A percentile compares a stretch with the other conserved stretches of the same genome.
Conservation (phyloP, 1,139 yeast species). For the Trichomonascaceae sp. region DNA sequence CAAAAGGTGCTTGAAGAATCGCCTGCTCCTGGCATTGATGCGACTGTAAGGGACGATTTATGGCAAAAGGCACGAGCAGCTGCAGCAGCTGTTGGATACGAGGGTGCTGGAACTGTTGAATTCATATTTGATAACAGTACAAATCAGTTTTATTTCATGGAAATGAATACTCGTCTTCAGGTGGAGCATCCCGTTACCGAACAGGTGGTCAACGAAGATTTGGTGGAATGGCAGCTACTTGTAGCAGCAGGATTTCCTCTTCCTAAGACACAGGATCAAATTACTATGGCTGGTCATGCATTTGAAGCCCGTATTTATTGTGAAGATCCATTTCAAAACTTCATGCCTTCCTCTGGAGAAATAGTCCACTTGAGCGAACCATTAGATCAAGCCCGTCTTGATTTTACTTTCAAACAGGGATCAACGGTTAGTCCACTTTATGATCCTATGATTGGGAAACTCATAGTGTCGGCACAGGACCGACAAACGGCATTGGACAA, state of each 20-base stretch:
- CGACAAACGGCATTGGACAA: constrained; percentile 31
- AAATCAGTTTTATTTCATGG: constrained; percentile 55
- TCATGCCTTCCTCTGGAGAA: constrained; percentile 30
- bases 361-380: constrained; percentile 18
- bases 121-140: constrained; percentile 53
- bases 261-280: constrained; percentile 30
- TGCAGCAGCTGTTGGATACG: constrained; percentile 49
- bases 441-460: constrained; percentile 35
- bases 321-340: constrained; percentile 32
- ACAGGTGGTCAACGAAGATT: constrained; percentile 87
- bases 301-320: constrained; percentile 34
- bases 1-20: constrained; percentile 47
- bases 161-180: constrained; percentile 58
- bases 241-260: constrained; percentile 40
- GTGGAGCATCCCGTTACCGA: constrained; percentile 64
- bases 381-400: constrained; percentile 25
- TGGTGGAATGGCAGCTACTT: constrained; percentile 80
- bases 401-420: constrained; percentile 28
- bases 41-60: constrained; percentile 37
- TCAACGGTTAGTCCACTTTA: constrained; percentile 31
- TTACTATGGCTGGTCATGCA: constrained; percentile 29
- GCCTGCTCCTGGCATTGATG: constrained; percentile 49
- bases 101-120: constrained; percentile 62
- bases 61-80: constrained; percentile 56
- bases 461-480: constrained; percentile 29